These are phyloP conservation scores for Diaporthe caulivora DNA, from an alignment of 2,329 filamentous ascomycete genomes.

Conservation along the genomic window DNA sequence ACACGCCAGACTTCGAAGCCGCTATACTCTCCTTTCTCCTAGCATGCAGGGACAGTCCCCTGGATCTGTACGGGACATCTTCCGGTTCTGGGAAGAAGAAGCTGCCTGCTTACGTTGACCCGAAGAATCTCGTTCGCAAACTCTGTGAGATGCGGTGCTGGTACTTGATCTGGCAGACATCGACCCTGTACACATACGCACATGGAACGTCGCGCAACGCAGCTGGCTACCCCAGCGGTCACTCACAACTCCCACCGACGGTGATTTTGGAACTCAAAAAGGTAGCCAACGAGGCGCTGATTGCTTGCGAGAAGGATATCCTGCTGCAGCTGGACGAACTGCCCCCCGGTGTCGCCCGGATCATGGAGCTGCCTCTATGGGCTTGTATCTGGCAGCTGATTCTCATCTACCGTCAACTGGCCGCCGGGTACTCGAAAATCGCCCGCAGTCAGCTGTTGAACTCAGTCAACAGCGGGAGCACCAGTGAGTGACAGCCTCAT, in stretches of 20 bases:
- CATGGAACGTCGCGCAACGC: background rate
- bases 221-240: too few species aligned
- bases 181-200: background rate
- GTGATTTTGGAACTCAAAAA: conserved; percentile 24
- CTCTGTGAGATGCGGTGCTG: conserved; percentile 34
- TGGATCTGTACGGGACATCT: background rate
- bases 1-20: conserved; percentile 16
- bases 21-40: conserved; percentile 31
- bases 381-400: conserved; percentile 40
- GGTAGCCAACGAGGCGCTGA: conserved; percentile 8
- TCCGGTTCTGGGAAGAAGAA: background rate
- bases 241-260: background rate
- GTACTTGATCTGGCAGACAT: conserved; percentile 32
- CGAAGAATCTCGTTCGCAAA: background rate
- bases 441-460: background rate
- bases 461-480: background rate
- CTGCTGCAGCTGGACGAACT: conserved; percentile 29
- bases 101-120: background rate
- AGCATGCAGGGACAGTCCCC: background rate
- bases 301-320: conserved; percentile 20
- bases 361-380: conserved; percentile 18
- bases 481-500: background rate
- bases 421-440: conserved; percentile 30
- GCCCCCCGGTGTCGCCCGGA: background rate
- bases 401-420: conserved; percentile 37